Base-by-base conservation (phyloP, 805 yeast genomes). In the Metschnikowia orientalis region DNA sequence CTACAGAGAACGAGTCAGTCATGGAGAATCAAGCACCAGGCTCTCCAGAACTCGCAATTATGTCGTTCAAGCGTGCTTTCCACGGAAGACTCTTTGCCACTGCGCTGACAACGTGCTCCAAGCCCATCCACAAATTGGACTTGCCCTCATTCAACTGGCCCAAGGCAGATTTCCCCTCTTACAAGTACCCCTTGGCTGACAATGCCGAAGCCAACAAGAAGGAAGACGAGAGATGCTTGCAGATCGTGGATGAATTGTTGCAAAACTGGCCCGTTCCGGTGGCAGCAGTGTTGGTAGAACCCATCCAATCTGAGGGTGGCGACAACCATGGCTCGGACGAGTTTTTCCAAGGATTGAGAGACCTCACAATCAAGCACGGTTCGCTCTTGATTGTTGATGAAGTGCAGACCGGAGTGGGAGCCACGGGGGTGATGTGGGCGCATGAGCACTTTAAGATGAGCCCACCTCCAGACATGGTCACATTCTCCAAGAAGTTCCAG, bases 81-180 rank as follows among this genome's bases (percentile, higher is more conserved):
- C 97, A 89, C 58, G 97, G 97, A 45, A 79, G 97, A 63, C 65
- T 88, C 44, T 87, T 89, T 65, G 97, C 95, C 15, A 75, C 95
- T 35, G 88, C 85, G 26, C 83, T 95, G 5, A 77, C 86, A 45
- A 89, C 97, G 23, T 78, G 95, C 59, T 87, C 96, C 37, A 90
- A 87, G 70, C 95, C 97, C 46, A 75, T 90, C 50, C 97, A 89
- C 71, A 89, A 90, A 68, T 68, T 89, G 60, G 89, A 81, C 61
- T 69, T 90, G 64, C 97, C 97, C 41, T 79, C 95, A 5, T 89
- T 89, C 69, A 77, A 85, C 54, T 89, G 97, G 97, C 97, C 97
- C 55, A 88, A 84, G 59, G 96, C 96, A 36, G 87, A 86, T 43
- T 89, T 80, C 69, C 97, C 97, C 44, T 50, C 73, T 32, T 79